These are phyloP conservation scores for Vigna unguiculata DNA, from an alignment of 306 rosid species.

Conservation along the genomic window DNA sequence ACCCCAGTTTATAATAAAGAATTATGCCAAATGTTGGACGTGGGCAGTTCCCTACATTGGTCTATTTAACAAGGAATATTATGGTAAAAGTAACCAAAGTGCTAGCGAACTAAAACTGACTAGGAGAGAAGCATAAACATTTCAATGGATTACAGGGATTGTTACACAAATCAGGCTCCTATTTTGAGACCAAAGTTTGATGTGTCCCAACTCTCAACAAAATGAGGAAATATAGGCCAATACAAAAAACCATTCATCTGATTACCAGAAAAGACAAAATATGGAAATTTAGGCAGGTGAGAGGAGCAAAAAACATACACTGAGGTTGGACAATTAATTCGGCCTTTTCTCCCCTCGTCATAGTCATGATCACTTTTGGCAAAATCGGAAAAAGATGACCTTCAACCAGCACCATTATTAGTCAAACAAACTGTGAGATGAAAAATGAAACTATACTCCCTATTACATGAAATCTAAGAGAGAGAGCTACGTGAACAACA, in stretches of 20 bases:
- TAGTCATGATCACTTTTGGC: constrained; percentile 64
- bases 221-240: constrained; percentile 10
- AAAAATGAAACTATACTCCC: constrained; percentile 16
- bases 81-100: constrained; percentile 16
- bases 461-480: background rate
- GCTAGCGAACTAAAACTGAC: constrained; percentile 16
- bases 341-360: constrained; percentile 75
- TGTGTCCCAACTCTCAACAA: background rate
- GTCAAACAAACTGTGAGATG: constrained; percentile 18
- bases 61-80: constrained; percentile 12
- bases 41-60: background rate
- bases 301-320: constrained; percentile 55
- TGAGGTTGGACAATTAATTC: constrained; percentile 73
- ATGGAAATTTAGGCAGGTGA: constrained; percentile 31
- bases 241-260: constrained; percentile 2
- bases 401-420: constrained; percentile 42
- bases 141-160: background rate
- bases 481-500: constrained; percentile 4
- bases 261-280: constrained; percentile 7
- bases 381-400: constrained; percentile 64
- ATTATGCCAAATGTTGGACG: constrained; percentile 12
- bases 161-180: constrained; percentile 17
- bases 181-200: constrained; percentile 8
- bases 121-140: constrained; percentile 16
- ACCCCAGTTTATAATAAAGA: constrained; percentile 15